phyloP scores from a whole-genome alignment of 2,329 filamentous ascomycete species.

The Ophiostoma sp. region DNA sequence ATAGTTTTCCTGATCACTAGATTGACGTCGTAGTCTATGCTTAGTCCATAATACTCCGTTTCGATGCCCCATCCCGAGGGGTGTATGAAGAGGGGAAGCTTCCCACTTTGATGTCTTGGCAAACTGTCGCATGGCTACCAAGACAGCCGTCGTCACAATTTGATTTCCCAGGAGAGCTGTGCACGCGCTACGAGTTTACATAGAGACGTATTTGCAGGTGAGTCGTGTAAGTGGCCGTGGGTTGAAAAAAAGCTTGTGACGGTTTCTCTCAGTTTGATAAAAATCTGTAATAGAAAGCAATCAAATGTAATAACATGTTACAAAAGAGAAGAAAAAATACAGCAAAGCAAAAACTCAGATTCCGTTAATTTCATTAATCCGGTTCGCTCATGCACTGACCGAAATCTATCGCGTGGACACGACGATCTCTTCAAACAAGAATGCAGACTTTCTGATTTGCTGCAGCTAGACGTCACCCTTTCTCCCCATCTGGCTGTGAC shows the following conservation, averaged over 20 bases:
- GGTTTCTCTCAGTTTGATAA: no score
- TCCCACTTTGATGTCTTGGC: constrained; percentile 7
- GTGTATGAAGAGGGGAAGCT: not conserved
- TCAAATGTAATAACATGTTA: no score
- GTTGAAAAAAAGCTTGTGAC: not conserved
- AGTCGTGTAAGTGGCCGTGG: not conserved
- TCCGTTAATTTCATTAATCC: not conserved
- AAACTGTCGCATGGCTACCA: not conserved
- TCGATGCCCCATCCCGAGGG: not conserved
- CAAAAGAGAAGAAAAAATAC: no score
- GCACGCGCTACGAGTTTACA: no score
- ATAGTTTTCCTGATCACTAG: no score
- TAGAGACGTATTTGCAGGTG: no score
- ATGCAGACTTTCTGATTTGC: constrained; percentile 10
- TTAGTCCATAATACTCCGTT: not conserved
- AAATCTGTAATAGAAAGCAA: no score
- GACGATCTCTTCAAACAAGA: constrained; percentile 4
- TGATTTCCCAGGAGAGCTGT: not conserved
- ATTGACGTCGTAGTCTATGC: not conserved
- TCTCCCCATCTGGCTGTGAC: not conserved
- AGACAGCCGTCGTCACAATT: not conserved
- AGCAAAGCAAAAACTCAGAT: no score
- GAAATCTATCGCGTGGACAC: not conserved
- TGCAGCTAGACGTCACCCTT: not conserved
- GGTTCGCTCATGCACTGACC: not conserved